These are phyloP conservation scores for Phytophthora lateralis DNA, from an alignment of 352 stramenopile genomes.

Conservation along the genomic window DNA sequence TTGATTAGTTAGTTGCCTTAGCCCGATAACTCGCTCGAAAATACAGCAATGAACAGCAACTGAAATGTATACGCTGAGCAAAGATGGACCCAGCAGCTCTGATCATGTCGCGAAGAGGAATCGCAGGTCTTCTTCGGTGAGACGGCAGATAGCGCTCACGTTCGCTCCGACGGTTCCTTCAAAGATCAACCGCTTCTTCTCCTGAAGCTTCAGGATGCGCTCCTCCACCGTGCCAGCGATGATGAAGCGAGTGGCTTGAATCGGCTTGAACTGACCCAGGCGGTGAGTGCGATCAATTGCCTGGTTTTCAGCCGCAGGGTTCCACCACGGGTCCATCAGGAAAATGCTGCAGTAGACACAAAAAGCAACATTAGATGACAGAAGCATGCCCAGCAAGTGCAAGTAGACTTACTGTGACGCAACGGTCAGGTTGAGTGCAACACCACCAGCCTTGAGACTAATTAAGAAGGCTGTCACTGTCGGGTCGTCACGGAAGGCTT, in stretches of 20 bases:
- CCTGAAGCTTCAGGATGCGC: constrained; percentile 96
- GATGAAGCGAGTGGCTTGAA: constrained; percentile 97
- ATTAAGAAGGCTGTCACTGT: constrained; percentile 97
- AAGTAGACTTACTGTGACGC: constrained; percentile 89
- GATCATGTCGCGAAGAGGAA: constrained; percentile 89
- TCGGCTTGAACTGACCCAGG: constrained; percentile 97
- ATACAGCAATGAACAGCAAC: constrained; percentile 38
- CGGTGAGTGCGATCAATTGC: constrained; percentile 98
- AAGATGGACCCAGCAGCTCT: neutral
- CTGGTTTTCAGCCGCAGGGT: constrained; percentile 93
- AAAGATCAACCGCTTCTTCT: constrained; percentile 97
- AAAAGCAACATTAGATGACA: constrained; percentile 16
- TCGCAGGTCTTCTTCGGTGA: constrained; percentile 94
- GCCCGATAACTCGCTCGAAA: constrained; percentile 30
- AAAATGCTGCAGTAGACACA: constrained; percentile 86
- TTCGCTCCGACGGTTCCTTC: constrained; percentile 98
- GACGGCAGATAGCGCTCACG: constrained; percentile 80
- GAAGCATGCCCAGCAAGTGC: neutral
- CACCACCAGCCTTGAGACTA: constrained; percentile 98
- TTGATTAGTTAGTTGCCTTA: constrained; percentile 26
- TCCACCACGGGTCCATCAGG: constrained; percentile 99
- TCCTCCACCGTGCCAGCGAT: constrained; percentile 98
- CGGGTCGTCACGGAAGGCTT: constrained; percentile 89
- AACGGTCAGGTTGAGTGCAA: constrained; percentile 98
- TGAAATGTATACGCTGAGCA: neutral